phyloP scores from a whole-genome alignment of 176 grass and related monocot genomes.

The Carex pumila region DNA sequence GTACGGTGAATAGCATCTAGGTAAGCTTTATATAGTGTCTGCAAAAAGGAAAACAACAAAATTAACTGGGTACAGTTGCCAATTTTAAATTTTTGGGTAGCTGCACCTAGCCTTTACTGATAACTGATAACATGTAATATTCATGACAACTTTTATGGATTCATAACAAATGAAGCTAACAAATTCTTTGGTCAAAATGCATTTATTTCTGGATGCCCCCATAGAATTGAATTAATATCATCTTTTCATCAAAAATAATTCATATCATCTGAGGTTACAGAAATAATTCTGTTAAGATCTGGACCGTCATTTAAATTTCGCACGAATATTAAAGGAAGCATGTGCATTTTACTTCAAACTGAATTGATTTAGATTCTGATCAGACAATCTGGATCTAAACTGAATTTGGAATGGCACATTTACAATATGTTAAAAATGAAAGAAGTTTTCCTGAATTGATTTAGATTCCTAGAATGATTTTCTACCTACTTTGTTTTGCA shows the following conservation, averaged over 20 bases:
- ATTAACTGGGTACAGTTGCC: background rate
- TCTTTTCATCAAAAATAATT: too few relatives aligned
- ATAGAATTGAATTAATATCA: too few relatives aligned
- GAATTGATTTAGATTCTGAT: too few relatives aligned
- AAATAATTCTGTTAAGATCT: too few relatives aligned
- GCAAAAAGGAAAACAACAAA: background rate
- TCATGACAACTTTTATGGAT: background rate
- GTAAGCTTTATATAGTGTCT: background rate
- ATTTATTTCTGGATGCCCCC: background rate
- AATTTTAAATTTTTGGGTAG: background rate
- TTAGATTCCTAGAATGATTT: background rate
- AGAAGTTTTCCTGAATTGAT: background rate
- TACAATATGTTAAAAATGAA: background rate
- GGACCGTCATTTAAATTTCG: too few relatives aligned
- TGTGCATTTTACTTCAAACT: too few relatives aligned
- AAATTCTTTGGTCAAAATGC: constrained; percentile 1
- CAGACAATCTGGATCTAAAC: too few relatives aligned
- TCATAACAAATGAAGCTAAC: background rate
- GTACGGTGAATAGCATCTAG: background rate
- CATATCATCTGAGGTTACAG: too few relatives aligned
- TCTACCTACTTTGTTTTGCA: background rate
- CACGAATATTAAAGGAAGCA: too few relatives aligned
- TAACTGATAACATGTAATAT: background rate
- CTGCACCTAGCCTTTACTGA: background rate
- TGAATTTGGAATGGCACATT: too few relatives aligned